phyloP scores from a whole-genome alignment of 305 asterid species.

The Fraxinus platypoda region DNA sequence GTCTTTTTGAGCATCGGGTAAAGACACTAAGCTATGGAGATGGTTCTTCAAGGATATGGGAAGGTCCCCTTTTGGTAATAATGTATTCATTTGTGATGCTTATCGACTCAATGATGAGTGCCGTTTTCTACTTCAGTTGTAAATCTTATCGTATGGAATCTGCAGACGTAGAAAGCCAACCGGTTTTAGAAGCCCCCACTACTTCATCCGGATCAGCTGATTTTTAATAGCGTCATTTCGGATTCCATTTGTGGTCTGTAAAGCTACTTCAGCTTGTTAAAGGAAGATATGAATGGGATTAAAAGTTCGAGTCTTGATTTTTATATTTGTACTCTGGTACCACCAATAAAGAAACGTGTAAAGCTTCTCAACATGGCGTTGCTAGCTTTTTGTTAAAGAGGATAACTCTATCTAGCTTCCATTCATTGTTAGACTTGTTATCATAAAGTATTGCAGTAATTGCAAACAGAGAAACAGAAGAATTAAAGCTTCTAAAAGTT shows the following conservation, averaged over 20 bases:
- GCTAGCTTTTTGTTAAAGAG: background rate
- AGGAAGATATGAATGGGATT: background rate
- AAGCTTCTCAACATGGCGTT: slow-evolving; percentile 25
- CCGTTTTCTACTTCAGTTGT: slow-evolving; percentile 94
- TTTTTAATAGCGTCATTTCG: slow-evolving; percentile 25
- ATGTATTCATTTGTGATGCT: slow-evolving; percentile 84
- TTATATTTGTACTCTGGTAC: background rate
- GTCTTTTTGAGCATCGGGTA: slow-evolving; percentile 84
- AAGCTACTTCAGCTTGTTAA: background rate
- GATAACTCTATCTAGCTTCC: background rate
- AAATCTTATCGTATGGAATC: slow-evolving; percentile 72
- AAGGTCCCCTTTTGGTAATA: slow-evolving; percentile 86
- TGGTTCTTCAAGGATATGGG: slow-evolving; percentile 94
- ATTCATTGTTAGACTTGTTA: background rate
- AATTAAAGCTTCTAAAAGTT: slow-evolving; percentile 20
- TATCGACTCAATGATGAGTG: slow-evolving; percentile 85
- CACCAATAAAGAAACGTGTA: slow-evolving; percentile 11
- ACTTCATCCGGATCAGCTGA: slow-evolving; percentile 41
- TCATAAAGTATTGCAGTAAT: slow-evolving; percentile 3
- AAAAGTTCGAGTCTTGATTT: background rate
- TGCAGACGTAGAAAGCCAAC: slow-evolving; percentile 47
- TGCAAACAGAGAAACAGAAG: slow-evolving; percentile 1
- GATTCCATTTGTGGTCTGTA: background rate
- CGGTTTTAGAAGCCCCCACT: slow-evolving; percentile 59
- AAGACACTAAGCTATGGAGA: slow-evolving; percentile 83